These are phyloP conservation scores for Takashimella tepidaria DNA, from an alignment of 1,284 basidiomycete species.

Conservation along the genomic window DNA sequence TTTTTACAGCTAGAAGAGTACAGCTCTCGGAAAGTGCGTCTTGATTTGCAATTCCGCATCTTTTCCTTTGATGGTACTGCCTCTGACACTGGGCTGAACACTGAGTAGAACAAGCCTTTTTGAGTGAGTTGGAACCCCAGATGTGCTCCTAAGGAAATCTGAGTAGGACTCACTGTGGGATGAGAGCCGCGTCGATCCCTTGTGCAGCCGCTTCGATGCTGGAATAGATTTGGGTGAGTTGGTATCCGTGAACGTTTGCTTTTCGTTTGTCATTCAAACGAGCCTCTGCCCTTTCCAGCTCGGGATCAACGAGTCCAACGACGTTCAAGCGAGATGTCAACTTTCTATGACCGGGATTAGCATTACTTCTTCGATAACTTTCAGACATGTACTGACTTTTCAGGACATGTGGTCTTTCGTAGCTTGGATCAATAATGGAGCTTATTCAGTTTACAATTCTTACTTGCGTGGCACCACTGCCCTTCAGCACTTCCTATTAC, in stretches of 20 bases:
- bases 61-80: not conserved
- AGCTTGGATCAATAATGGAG: no score
- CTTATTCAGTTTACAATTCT: no score
- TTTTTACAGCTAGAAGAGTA: not conserved
- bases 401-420: no score
- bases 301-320: not conserved
- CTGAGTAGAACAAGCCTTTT: not conserved
- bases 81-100: not conserved
- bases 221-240: not conserved
- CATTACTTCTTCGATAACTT: no score
- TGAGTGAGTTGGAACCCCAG: not conserved
- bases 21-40: not conserved
- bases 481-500: not conserved
- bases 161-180: not conserved
- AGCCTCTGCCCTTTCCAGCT: not conserved
- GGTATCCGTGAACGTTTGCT: not conserved
- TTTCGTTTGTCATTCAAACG: not conserved
- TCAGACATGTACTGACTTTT: no score
- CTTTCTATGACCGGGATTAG: no score
- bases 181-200: not conserved
- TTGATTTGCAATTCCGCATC: slow-evolving; percentile 1
- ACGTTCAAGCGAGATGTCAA: not conserved
- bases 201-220: not conserved
- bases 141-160: not conserved
- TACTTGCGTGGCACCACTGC: not conserved